phyloP scores from a whole-genome alignment of 441 rosid genomes.

The Manihot esculenta region DNA sequence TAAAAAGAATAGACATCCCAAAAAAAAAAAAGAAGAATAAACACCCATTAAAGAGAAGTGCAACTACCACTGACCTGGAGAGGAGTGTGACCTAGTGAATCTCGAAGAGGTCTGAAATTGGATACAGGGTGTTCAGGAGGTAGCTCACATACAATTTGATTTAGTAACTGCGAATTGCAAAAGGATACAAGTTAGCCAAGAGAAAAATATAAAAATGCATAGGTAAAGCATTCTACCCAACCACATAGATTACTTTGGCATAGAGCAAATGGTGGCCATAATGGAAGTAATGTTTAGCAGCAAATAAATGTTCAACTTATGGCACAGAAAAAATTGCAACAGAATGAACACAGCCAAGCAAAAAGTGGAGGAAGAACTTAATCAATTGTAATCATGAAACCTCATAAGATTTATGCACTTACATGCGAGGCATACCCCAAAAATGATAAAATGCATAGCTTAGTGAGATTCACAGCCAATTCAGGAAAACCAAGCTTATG shows the following conservation, averaged over 20 bases:
- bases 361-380: background rate
- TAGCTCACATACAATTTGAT: slow-evolving; percentile 94
- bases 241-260: background rate
- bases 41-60: slow-evolving; percentile 4
- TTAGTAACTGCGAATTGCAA: slow-evolving; percentile 59
- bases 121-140: slow-evolving; percentile 93
- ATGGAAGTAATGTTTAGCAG: background rate
- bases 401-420: background rate
- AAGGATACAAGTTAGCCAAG: slow-evolving; percentile 6
- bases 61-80: slow-evolving; percentile 37
- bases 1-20: slow-evolving; percentile 6
- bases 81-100: slow-evolving; percentile 62
- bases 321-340: background rate
- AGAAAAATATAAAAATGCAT: background rate
- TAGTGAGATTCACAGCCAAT: too few relatives aligned
- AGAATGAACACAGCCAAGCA: background rate
- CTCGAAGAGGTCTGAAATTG: slow-evolving; percentile 74
- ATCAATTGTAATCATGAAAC: background rate
- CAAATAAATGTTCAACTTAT: background rate
- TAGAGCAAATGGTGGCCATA: background rate
- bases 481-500: too few relatives aligned
- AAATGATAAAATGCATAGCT: background rate
- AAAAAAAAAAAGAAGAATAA: too few relatives aligned
- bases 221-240: background rate
- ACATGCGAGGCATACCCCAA: background rate